These are phyloP conservation scores for Flaveria floridana DNA, from an alignment of 140 eudicot genomes.

Conservation along the genomic window DNA sequence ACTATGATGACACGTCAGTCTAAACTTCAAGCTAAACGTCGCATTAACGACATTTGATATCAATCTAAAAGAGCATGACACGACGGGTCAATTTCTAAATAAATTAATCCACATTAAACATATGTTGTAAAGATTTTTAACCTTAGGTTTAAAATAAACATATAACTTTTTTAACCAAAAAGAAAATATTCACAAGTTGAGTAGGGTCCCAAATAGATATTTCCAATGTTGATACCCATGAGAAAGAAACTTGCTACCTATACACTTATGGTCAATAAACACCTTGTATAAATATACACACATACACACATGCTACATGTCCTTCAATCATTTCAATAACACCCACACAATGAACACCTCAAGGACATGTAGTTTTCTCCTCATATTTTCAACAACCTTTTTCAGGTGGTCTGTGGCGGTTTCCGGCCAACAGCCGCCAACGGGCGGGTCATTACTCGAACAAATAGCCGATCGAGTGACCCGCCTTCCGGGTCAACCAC, in stretches of 20 bases:
- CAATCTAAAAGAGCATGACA: background rate
- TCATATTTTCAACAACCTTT: constrained; percentile 29
- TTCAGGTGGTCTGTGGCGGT: constrained; percentile 33
- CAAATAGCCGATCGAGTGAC: constrained; percentile 60
- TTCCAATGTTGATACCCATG: constrained; percentile 37
- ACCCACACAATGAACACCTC: constrained; percentile 21
- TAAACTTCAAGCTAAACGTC: background rate
- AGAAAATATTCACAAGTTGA: constrained; percentile 12
- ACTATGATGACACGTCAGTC: background rate
- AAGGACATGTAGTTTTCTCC: constrained; percentile 23
- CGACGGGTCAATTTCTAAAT: background rate
- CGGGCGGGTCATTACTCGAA: constrained; percentile 24
- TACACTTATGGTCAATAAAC: constrained; percentile 30
- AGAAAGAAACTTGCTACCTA: constrained; percentile 33
- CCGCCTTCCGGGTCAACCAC: constrained; percentile 73
- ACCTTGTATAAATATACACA: constrained; percentile 33
- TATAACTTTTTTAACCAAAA: background rate
- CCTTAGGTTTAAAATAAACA: background rate
- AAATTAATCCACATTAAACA: background rate
- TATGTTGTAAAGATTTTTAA: background rate
- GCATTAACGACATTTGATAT: background rate
- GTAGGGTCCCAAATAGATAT: constrained; percentile 32
- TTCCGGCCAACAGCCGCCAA: constrained; percentile 30
- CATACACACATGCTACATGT: constrained; percentile 33
- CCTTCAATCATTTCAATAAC: constrained; percentile 31